A percentile compares a stretch with the other conserved stretches of the same genome.
Conservation (phyloP, 352 stramenopile genomes). For the Globisporangium lucens region DNA sequence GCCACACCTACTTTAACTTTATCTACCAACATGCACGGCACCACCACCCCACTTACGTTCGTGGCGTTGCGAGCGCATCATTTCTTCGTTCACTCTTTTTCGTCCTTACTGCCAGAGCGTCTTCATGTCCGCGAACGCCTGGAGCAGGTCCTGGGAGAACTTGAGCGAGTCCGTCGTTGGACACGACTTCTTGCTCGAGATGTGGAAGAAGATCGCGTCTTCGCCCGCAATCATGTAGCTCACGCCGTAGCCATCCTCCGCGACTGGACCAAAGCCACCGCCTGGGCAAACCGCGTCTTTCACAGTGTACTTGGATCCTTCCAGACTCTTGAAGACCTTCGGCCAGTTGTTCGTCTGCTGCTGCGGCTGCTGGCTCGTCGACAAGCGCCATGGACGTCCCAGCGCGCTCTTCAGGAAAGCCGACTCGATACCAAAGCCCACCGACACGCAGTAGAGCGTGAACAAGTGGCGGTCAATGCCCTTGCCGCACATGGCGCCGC, state of each 20-base stretch:
- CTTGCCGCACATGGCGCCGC: constrained; percentile 86
- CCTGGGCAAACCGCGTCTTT: constrained; percentile 70
- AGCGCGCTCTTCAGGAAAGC: constrained; percentile 88
- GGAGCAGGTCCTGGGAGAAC: constrained; percentile 72
- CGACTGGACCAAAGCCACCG: constrained; percentile 88
- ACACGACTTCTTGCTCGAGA: constrained; percentile 86
- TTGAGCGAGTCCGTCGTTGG: constrained; percentile 69
- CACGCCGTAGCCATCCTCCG: constrained; percentile 89
- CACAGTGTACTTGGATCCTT: constrained; percentile 49
- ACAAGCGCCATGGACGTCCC: constrained; percentile 81
- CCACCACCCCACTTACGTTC: background rate
- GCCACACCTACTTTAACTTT: background rate
- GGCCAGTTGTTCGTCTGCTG: constrained; percentile 86
- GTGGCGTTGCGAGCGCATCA: background rate
- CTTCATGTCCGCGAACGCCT: constrained; percentile 84
- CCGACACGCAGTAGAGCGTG: constrained; percentile 90
- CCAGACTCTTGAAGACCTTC: constrained; percentile 58
- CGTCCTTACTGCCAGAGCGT: constrained; percentile 38
- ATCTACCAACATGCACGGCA: background rate
- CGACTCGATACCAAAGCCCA: constrained; percentile 84
- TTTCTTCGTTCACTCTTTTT: background rate
- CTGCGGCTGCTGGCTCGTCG: constrained; percentile 89
- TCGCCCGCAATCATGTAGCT: constrained; percentile 91
- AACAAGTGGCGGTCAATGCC: constrained; percentile 96
- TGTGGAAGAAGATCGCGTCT: constrained; percentile 89